Evolutionary conservation across 2,329 filamentous ascomycete species (phyloP).

Genomic region (Pseudogymnoascus sp.): DNA sequence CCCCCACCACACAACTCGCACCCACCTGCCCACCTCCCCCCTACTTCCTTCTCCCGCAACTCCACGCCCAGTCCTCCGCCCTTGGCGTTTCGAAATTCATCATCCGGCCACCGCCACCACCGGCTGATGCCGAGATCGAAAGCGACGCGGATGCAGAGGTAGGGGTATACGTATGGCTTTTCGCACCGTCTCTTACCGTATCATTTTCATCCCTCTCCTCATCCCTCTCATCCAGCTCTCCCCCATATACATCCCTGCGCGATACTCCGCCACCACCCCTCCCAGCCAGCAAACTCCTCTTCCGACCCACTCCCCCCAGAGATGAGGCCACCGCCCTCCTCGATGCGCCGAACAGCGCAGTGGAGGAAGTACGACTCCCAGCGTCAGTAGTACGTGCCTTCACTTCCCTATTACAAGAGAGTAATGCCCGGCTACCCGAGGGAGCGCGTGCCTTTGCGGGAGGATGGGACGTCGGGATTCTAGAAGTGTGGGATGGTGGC

Average conservation of each 20-base stretch:
- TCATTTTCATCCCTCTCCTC: background rate
- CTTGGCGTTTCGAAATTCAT: conserved; percentile 10
- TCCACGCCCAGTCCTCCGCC: conserved; percentile 8
- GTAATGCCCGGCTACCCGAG: conserved; percentile 44
- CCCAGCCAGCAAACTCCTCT: background rate
- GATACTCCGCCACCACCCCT: background rate
- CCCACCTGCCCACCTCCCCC: background rate
- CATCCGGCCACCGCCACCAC: background rate
- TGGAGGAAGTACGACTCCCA: conserved; percentile 53
- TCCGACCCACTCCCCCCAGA: background rate
- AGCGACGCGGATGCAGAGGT: background rate
- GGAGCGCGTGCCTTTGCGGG: conserved; percentile 47
- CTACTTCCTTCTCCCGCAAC: conserved; percentile 6
- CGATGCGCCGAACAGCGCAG: conserved; percentile 40
- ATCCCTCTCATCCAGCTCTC: conserved; percentile 10
- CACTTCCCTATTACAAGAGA: conserved; percentile 36
- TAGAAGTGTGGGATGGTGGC: conserved; percentile 43
- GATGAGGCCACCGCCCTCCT: conserved; percentile 45
- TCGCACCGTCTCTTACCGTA: background rate
- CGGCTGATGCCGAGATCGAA: background rate
- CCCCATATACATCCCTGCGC: conserved; percentile 36
- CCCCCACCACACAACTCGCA: background rate
- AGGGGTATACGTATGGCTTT: background rate
- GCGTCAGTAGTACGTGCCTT: conserved; percentile 40
- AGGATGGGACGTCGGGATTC: conserved; percentile 58